Percentiles rank a stretch among this genome's conserved stretches.
These are phyloP conservation scores for Beauveria bassiana DNA, from an alignment of 2,329 filamentous ascomycete genomes.

Conservation along the genomic window DNA sequence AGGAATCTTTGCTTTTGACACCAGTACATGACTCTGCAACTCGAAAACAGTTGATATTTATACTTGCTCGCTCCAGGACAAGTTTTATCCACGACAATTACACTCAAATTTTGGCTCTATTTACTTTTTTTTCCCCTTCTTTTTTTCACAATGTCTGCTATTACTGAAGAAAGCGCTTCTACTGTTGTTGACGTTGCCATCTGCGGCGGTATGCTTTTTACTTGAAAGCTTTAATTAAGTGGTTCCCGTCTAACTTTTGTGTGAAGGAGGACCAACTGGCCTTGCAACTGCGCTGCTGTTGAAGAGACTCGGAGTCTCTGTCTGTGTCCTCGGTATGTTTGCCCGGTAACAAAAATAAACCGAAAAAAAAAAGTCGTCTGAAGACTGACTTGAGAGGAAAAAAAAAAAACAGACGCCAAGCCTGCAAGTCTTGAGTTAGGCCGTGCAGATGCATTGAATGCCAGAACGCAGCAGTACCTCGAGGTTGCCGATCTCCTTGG, in stretches of 20 bases:
- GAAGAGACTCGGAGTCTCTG: constrained; percentile 31
- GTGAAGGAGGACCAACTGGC: constrained; percentile 36
- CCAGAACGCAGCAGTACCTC: constrained; percentile 40
- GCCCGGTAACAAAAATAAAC: not conserved
- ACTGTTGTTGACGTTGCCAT: constrained; percentile 27
- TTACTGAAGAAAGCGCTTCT: constrained; percentile 1
- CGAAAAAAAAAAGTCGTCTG: not conserved
- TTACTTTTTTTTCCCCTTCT: no score
- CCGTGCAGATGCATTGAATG: constrained; percentile 40
- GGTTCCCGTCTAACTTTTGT: not conserved
- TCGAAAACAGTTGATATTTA: not conserved
- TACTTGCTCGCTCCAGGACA: not conserved
- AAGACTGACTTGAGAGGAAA: not conserved
- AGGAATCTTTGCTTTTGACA: not conserved
- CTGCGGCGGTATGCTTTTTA: constrained; percentile 25
- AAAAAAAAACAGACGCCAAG: constrained; percentile 29
- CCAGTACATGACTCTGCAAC: not conserved
- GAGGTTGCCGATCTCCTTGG: constrained; percentile 36
- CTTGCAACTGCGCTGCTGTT: constrained; percentile 37
- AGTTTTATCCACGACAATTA: not conserved
- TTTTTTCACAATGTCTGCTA: constrained; percentile 4
- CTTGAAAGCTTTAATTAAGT: not conserved
- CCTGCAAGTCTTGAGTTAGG: constrained; percentile 31
- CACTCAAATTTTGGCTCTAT: not conserved
- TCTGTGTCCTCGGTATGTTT: constrained; percentile 29